phyloP scores from a whole-genome alignment of 2,329 filamentous ascomycete genomes.

The Epichloe uncinata region DNA sequence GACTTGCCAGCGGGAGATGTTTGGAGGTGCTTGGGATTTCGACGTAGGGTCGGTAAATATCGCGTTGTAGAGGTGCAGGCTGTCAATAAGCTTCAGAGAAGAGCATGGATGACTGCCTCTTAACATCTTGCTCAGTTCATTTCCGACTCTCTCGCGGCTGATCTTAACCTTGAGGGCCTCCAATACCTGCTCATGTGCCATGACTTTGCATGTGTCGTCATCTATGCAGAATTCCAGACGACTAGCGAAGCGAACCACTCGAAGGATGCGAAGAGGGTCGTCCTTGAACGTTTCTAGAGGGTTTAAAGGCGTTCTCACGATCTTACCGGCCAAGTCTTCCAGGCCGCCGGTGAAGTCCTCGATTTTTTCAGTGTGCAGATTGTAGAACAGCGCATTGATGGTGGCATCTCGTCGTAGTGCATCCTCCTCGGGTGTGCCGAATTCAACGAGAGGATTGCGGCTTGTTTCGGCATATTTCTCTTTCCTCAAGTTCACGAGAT shows the following conservation, averaged over 20 bases:
- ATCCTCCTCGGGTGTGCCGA: constrained; percentile 84
- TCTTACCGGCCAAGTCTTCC: constrained; percentile 53
- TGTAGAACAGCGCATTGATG: constrained; percentile 93
- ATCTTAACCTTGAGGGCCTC: constrained; percentile 76
- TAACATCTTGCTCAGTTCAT: constrained; percentile 86
- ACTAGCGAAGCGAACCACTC: constrained; percentile 82
- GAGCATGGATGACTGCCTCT: constrained; percentile 48
- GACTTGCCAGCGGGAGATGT: constrained; percentile 45
- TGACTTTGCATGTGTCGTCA: constrained; percentile 50
- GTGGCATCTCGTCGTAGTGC: constrained; percentile 82
- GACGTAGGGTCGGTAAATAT: constrained; percentile 58
- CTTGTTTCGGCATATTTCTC: constrained; percentile 74
- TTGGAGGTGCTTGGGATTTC: constrained; percentile 37
- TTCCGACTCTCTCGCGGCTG: constrained; percentile 75
- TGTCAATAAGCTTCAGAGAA: constrained; percentile 52
- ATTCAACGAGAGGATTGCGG: constrained; percentile 37
- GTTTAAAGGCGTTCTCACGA: constrained; percentile 76
- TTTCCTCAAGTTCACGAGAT: constrained; percentile 87
- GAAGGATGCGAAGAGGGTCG: constrained; percentile 75
- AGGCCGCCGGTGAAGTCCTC: constrained; percentile 81
- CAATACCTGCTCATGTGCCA: constrained; percentile 69
- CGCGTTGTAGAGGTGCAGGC: constrained; percentile 53
- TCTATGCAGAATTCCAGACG: constrained; percentile 72
- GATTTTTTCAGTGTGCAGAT: constrained; percentile 62
- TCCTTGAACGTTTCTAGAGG: constrained; percentile 90